Percentiles rank a stretch among this genome's conserved stretches.
Conservation (phyloP, 2,329 filamentous ascomycete genomes). For the Claviceps sp. region DNA sequence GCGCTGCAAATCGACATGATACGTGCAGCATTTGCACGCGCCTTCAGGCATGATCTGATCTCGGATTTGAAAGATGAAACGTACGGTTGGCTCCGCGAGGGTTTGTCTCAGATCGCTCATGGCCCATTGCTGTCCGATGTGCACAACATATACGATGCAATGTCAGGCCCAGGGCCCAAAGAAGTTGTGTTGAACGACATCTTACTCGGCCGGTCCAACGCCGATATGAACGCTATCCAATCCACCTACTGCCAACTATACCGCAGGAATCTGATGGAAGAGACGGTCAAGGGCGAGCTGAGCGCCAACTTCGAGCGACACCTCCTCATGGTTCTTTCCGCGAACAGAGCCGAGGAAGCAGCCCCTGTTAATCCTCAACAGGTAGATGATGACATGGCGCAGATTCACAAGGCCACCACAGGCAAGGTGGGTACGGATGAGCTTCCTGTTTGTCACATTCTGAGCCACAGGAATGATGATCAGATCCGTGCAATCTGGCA, state of each 20-base stretch:
- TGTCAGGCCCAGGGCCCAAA: conserved; percentile 74
- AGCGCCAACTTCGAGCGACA: conserved; percentile 76
- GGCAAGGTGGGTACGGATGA: conserved; percentile 62
- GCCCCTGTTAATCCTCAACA: conserved; percentile 58
- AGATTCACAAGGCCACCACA: conserved; percentile 66
- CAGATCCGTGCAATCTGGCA: conserved; percentile 73
- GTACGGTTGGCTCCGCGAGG: conserved; percentile 58
- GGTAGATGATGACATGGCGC: conserved; percentile 61
- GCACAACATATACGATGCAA: conserved; percentile 53
- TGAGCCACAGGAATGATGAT: conserved; percentile 62
- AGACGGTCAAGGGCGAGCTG: conserved; percentile 63
- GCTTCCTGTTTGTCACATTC: conserved; percentile 63
- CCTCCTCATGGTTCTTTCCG: conserved; percentile 70
- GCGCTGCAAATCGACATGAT: conserved; percentile 63
- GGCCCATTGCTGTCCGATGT: conserved; percentile 73
- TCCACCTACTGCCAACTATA: conserved; percentile 57
- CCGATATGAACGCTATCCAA: conserved; percentile 81
- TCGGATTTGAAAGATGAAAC: conserved; percentile 69
- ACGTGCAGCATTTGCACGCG: conserved; percentile 50
- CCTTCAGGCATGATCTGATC: conserved; percentile 54
- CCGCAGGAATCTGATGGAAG: conserved; percentile 47
- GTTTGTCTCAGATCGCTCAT: conserved; percentile 58
- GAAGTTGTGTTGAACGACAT: conserved; percentile 78
- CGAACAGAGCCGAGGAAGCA: conserved; percentile 63
- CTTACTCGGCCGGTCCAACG: conserved; percentile 69